Evolutionary conservation across 2,329 filamentous ascomycete species (phyloP), one percentile per base, ranked within the genome.

Genomic region (Xylariaceae sp.): DNA sequence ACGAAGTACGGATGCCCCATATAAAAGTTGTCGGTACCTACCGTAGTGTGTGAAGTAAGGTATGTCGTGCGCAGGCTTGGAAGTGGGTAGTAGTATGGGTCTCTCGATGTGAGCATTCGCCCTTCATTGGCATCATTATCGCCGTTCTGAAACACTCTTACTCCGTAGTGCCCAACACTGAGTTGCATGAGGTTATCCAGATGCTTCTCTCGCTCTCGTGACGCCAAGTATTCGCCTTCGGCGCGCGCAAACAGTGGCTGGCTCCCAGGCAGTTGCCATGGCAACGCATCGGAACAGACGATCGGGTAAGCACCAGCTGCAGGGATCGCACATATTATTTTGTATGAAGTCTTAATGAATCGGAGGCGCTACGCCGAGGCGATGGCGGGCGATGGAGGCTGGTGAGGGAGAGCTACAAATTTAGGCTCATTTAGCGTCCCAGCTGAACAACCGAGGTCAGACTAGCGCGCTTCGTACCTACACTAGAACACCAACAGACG

Each of bases 251-350:
- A 5, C 23, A 30, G 23, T 30, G 23, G 23, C 23, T 41, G 7
- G 37, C 37, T 18, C 37, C 3, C 37, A 8, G 7, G 44, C 44
- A n/a, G 60, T 64, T 60, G 59, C 60, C 61, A 64, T 60, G 50
- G 60, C 53, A 62, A 62, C 60, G 41, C 13, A 35, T 34, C 41
- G 44, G 48, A 15, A 49, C 15, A 10, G 47, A 34, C 48, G 55
- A 56, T 41, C 37, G 37, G 37, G 37, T 41, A 41, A 41, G 37
- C 37, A 13, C 37, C 9, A 41, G 8, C 11, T 41, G 37, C 37
- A 9, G 9, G 11, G 9, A 41, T 41, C 4, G 3, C 8, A 8
- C 5, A 41, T 41, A 13, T 30, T 30, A 30, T 30, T 5, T 30
- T 30, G 23, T 30, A 30, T 30, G 23, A 30, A 30, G 23, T 30